Evolutionary conservation across 1,284 basidiomycete species (phyloP), one percentile per base, ranked within the genome.

Genomic region (Cystobasidiaceae sp.): DNA sequence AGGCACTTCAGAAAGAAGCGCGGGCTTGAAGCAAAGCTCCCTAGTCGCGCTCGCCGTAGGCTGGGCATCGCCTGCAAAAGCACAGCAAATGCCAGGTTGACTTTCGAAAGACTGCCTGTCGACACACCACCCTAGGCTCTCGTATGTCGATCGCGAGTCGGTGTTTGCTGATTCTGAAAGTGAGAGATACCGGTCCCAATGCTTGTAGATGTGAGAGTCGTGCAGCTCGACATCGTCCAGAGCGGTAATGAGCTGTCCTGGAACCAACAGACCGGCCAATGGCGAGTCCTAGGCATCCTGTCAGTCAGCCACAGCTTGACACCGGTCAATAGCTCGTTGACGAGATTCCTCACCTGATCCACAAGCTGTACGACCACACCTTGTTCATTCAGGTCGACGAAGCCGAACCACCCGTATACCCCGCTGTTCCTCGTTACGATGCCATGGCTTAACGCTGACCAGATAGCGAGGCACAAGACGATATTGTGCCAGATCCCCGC

Each of bases 181-280:
- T 15, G 46, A 23, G 13, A 64, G 51, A 28, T 64, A 64, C 6
- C 33, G 17, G n/a, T 64, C 52, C 61, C 61, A 64, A 23, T 64
- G 61, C 21, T 34, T 19, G 27, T 61, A 51, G 6, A 32, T 44
- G n/a, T 49, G 4, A 0, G 64, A 51, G 17, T 67, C 55, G 56
- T 71, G 67, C 23, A 71, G 63, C 27, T 71, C 69, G 39, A 66
- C 25, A 28, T 70, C 69, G 59, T 71, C 65, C 5, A 70, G 46
- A 39, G 68, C 66, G 0, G 69, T 70, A 46, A 71, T 44, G 25
- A 58, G 41, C 0, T 50, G 28, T 5, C 62, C 56, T 5, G 21
- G 58, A 2, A 19, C 19, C 17, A 68, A 54, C 13, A 66, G 50
- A 4, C 15, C 32, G 7, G 27, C 13, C 9, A 66, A 45, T 1